These are phyloP conservation scores for Meredithiella fracta DNA, from an alignment of 2,329 filamentous ascomycete species.

Conservation along the genomic window DNA sequence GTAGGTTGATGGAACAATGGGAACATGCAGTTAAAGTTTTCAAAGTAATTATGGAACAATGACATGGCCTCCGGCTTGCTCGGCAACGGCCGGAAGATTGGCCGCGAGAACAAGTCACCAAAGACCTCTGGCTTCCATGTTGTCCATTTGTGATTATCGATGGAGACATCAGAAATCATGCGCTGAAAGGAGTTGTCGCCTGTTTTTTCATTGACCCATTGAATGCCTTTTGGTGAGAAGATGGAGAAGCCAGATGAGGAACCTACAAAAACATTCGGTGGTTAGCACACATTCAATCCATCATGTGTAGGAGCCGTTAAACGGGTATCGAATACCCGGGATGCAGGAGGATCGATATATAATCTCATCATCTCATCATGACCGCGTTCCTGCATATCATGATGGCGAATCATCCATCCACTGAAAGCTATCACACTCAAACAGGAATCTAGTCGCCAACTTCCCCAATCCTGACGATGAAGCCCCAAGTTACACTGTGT, in stretches of 20 bases:
- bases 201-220: conserved; percentile 96
- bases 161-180: conserved; percentile 83
- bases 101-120: conserved; percentile 73
- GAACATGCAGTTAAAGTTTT: conserved; percentile 99
- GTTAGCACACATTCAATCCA: background rate
- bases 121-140: conserved; percentile 99
- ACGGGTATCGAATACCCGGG: no score
- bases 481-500: background rate
- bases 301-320: no score
- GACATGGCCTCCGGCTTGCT: conserved; percentile 76
- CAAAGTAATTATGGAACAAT: conserved; percentile 82
- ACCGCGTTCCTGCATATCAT: background rate
- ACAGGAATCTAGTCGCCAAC: background rate
- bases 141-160: conserved; percentile 89
- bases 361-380: background rate
- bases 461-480: background rate
- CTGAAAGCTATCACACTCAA: no score
- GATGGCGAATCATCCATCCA: background rate
- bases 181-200: conserved; percentile 89
- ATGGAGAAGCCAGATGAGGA: conserved; percentile 97
- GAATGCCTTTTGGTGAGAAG: conserved; percentile 92
- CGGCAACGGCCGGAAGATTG: conserved; percentile 68
- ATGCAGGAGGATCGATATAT: no score
- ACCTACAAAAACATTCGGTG: conserved; percentile 32
- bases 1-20: conserved; percentile 94